Percentiles rank a stretch among this genome's conserved stretches.
Evolutionary conservation across 768 basidiomycete genomes (phyloP).

Genomic region (Podaxis sp.): DNA sequence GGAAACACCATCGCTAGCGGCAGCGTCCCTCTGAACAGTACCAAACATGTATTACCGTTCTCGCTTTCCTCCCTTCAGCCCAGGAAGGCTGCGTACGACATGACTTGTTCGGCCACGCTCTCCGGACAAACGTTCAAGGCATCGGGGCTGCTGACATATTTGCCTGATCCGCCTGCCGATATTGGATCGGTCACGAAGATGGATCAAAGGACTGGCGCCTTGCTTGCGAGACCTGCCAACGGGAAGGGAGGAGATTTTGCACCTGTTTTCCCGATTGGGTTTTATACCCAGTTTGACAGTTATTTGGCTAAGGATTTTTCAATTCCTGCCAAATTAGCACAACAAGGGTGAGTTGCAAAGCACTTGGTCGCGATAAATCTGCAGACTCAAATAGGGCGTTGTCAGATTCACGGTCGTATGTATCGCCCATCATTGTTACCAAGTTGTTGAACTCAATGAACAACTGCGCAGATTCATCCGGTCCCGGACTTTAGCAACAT

Average conservation of each 20-base stretch:
- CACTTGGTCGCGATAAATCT: neutral
- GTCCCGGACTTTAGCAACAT: slow-evolving; percentile 65
- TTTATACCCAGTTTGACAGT: slow-evolving; percentile 62
- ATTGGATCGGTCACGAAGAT: slow-evolving; percentile 64
- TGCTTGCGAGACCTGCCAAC: slow-evolving; percentile 50
- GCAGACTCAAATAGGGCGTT: neutral
- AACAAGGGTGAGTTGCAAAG: slow-evolving; percentile 45
- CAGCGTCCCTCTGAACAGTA: slow-evolving; percentile 49
- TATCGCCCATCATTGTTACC: slow-evolving; percentile 9
- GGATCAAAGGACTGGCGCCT: slow-evolving; percentile 57
- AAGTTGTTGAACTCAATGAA: neutral
- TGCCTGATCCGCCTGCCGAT: slow-evolving; percentile 45
- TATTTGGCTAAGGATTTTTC: slow-evolving; percentile 54
- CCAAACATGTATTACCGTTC: slow-evolving; percentile 49
- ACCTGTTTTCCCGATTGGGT: slow-evolving; percentile 71
- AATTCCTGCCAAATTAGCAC: slow-evolving; percentile 54
- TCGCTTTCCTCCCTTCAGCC: slow-evolving; percentile 47
- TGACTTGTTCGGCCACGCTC: slow-evolving; percentile 40
- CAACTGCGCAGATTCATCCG: slow-evolving; percentile 55
- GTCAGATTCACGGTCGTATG: slow-evolving; percentile 41
- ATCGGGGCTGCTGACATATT: slow-evolving; percentile 43
- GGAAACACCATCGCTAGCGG: slow-evolving; percentile 45
- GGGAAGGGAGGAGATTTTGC: slow-evolving; percentile 50
- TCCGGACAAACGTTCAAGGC: slow-evolving; percentile 43
- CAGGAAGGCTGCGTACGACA: slow-evolving; percentile 34